phyloP scores from a whole-genome alignment of 192 early-diverging fungal genomes.

The Coemansia sp. region DNA sequence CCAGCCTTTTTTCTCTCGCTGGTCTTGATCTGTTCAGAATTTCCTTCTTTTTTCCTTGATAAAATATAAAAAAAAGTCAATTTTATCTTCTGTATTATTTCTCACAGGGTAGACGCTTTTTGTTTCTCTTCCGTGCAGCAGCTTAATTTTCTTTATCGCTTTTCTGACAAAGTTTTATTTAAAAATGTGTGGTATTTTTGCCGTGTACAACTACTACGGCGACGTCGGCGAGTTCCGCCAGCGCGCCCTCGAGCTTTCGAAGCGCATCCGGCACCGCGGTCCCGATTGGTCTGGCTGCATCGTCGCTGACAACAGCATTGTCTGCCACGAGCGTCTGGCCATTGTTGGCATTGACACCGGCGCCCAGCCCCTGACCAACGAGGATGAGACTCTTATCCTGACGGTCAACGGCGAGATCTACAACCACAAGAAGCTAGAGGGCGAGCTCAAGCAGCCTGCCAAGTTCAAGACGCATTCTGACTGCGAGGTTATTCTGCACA shows the following conservation, averaged over 20 bases:
- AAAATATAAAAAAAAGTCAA: too few species aligned
- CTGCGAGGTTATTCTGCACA: constrained; percentile 94
- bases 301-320: constrained; percentile 77
- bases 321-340: constrained; percentile 97
- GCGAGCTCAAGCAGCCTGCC: constrained; percentile 67
- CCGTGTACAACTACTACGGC: constrained; percentile 83
- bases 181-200: constrained; percentile 98
- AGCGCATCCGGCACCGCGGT: constrained; percentile 85
- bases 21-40: constrained; percentile 3
- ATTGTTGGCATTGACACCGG: constrained; percentile 97
- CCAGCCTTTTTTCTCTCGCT: constrained; percentile 1
- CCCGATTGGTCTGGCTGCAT: constrained; percentile 98
- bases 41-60: neutral
- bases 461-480: constrained; percentile 96
- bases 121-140: neutral
- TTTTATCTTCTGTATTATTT: neutral
- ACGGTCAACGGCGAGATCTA: constrained; percentile 99
- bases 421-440: constrained; percentile 88
- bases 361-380: constrained; percentile 94
- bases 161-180: neutral
- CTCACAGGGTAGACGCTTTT: too few species aligned
- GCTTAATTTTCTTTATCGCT: neutral
- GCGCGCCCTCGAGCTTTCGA: constrained; percentile 79
- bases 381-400: constrained; percentile 83
- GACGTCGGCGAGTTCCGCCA: constrained; percentile 75